These are phyloP conservation scores for Huntiella bhutanensis DNA, from an alignment of 2,329 filamentous ascomycete genomes.

Conservation along the genomic window DNA sequence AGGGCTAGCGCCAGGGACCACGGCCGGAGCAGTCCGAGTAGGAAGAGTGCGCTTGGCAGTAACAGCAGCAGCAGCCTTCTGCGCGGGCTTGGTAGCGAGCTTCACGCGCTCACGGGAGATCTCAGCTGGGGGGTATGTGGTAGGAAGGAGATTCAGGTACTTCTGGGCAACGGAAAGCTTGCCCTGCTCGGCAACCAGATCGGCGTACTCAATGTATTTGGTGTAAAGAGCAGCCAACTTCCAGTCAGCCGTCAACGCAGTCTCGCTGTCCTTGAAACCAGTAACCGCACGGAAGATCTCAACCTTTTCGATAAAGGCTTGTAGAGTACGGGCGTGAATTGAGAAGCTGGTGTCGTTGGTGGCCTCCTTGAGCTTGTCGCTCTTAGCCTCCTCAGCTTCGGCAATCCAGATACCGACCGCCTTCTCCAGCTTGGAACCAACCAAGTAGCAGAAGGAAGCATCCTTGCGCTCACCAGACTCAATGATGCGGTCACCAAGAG, in stretches of 20 bases:
- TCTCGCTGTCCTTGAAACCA: slow-evolving; percentile 70
- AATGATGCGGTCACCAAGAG: slow-evolving; percentile 74
- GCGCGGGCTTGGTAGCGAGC: slow-evolving; percentile 47
- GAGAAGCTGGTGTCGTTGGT: slow-evolving; percentile 70
- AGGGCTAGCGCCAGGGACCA: slow-evolving; percentile 17
- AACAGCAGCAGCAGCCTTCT: slow-evolving; percentile 17
- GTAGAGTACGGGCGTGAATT: slow-evolving; percentile 70
- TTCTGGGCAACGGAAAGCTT: slow-evolving; percentile 73
- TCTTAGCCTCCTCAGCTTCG: slow-evolving; percentile 71
- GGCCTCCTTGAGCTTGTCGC: slow-evolving; percentile 49
- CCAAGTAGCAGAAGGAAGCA: slow-evolving; percentile 89
- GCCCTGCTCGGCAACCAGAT: slow-evolving; percentile 80
- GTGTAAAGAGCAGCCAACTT: slow-evolving; percentile 76
- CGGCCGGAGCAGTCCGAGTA: slow-evolving; percentile 14
- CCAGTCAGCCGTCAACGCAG: slow-evolving; percentile 56
- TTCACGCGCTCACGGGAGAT: slow-evolving; percentile 70
- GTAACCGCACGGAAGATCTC: slow-evolving; percentile 89
- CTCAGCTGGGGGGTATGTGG: slow-evolving; percentile 69
- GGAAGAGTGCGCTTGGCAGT: slow-evolving; percentile 11
- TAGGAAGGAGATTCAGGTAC: slow-evolving; percentile 74
- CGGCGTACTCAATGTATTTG: slow-evolving; percentile 93
- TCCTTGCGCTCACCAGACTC: slow-evolving; percentile 67
- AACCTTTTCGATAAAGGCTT: slow-evolving; percentile 95
- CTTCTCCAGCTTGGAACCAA: slow-evolving; percentile 93
- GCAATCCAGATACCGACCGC: slow-evolving; percentile 86